These are phyloP conservation scores for Marasmius oreades DNA, from an alignment of 1,284 basidiomycete species.

Conservation along the genomic window DNA sequence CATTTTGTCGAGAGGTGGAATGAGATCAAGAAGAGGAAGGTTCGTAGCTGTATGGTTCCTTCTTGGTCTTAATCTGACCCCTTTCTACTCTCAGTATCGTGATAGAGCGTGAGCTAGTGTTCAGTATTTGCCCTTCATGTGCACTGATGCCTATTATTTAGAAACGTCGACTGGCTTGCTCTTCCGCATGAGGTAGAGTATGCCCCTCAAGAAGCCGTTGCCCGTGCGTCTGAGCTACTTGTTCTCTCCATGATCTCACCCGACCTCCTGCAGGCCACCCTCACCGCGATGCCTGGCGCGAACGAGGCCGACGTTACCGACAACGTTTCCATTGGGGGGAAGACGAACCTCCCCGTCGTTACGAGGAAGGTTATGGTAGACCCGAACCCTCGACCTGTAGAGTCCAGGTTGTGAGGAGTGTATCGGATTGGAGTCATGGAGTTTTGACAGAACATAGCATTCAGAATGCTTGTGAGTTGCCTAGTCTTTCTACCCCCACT, in stretches of 20 bases:
- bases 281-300: conserved; percentile 59
- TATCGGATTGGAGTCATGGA: conserved; percentile 90
- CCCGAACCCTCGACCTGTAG: conserved; percentile 49
- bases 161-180: conserved; percentile 66
- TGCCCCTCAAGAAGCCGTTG: conserved; percentile 64
- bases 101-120: conserved; percentile 43
- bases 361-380: conserved; percentile 29
- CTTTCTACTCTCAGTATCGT: conserved; percentile 38
- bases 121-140: conserved; percentile 5
- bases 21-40: conserved; percentile 76
- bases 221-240: conserved; percentile 35
- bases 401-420: conserved; percentile 80
- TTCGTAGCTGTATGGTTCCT: neutral
- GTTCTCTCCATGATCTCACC: neutral
- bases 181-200: conserved; percentile 70
- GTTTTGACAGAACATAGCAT: conserved; percentile 83
- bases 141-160: conserved; percentile 9
- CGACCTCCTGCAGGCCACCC: conserved; percentile 52
- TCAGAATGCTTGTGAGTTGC: conserved; percentile 76
- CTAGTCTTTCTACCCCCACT: conserved; percentile 2
- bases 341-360: conserved; percentile 23
- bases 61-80: neutral
- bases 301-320: conserved; percentile 56
- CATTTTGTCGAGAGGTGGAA: conserved; percentile 92
- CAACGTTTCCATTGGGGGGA: conserved; percentile 36